Evolutionary conservation across 2,329 filamentous ascomycete species (phyloP).

Genomic region (Annulohypoxylon truncatum): DNA sequence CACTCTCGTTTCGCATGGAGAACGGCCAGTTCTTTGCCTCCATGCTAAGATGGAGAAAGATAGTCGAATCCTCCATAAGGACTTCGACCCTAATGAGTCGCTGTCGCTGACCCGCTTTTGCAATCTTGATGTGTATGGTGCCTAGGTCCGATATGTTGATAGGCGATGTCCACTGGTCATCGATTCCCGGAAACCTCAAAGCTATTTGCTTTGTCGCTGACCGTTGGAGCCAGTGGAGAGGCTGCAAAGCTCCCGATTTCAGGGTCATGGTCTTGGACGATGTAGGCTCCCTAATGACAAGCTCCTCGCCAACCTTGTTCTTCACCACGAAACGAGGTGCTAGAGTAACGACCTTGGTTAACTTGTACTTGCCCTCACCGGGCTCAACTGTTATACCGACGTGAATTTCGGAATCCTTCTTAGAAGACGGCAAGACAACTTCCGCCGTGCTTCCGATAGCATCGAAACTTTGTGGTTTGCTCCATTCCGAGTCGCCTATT

Average conservation of each 20-base stretch:
- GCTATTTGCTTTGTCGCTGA: conserved; percentile 87
- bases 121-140: conserved; percentile 91
- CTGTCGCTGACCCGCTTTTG: conserved; percentile 89
- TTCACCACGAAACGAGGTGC: conserved; percentile 93
- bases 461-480: conserved; percentile 97
- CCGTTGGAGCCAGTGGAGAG: conserved; percentile 90
- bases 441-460: conserved; percentile 94
- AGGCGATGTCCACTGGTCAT: conserved; percentile 97
- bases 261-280: conserved; percentile 87
- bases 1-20: conserved; percentile 98
- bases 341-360: conserved; percentile 95
- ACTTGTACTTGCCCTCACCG: conserved; percentile 96
- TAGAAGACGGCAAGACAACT: conserved; percentile 80
- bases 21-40: conserved; percentile 98
- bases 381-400: conserved; percentile 89
- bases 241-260: conserved; percentile 81
- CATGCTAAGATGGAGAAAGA: conserved; percentile 90
- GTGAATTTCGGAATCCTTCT: conserved; percentile 83
- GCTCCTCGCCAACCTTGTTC: conserved; percentile 89
- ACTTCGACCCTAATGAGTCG: conserved; percentile 88
- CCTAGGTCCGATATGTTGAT: conserved; percentile 98
- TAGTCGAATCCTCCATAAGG: conserved; percentile 90
- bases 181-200: conserved; percentile 90
- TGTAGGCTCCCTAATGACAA: conserved; percentile 90
- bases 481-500: conserved; percentile 92